Conservation (phyloP, 257 asterid species). For the Leptodermis oblonga region DNA sequence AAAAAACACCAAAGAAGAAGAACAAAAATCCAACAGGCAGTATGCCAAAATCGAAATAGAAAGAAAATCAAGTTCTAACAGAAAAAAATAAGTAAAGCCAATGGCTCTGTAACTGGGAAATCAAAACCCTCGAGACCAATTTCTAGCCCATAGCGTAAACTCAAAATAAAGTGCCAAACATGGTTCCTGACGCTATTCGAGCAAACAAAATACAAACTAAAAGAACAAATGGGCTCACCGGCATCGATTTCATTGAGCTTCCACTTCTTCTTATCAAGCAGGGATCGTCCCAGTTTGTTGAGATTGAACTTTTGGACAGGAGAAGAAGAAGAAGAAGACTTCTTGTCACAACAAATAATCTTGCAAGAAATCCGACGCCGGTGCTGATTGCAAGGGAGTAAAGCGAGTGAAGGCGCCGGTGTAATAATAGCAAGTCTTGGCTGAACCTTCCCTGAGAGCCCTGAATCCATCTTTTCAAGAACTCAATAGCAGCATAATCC, state of each 20-base stretch:
- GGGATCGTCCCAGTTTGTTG: slow-evolving; percentile 50
- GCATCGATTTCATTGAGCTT: slow-evolving; percentile 68
- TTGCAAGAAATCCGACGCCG: slow-evolving; percentile 28
- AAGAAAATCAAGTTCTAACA: no score
- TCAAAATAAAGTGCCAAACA: neutral
- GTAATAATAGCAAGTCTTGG: slow-evolving; percentile 3
- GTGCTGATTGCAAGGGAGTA: slow-evolving; percentile 25
- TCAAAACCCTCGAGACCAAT: neutral
- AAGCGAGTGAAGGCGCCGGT: slow-evolving; percentile 28
- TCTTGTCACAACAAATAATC: slow-evolving; percentile 53
- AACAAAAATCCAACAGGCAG: no score
- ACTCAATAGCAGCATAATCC: neutral
- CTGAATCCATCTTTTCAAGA: slow-evolving; percentile 43
- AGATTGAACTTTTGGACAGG: slow-evolving; percentile 50
- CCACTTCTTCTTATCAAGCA: slow-evolving; percentile 49
- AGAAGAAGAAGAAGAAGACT: slow-evolving; percentile 23
- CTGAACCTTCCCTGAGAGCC: slow-evolving; percentile 30
- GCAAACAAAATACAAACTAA: neutral
- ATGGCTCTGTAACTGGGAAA: neutral
- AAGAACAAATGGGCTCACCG: slow-evolving; percentile 34
- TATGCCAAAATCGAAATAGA: neutral
- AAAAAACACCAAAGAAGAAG: no score
- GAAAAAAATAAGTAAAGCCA: neutral
- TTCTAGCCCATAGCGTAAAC: neutral
- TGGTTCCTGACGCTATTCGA: neutral